phyloP scores from a whole-genome alignment of 371 early-diverging fungal genomes.

The Furculomyces boomerangus region DNA sequence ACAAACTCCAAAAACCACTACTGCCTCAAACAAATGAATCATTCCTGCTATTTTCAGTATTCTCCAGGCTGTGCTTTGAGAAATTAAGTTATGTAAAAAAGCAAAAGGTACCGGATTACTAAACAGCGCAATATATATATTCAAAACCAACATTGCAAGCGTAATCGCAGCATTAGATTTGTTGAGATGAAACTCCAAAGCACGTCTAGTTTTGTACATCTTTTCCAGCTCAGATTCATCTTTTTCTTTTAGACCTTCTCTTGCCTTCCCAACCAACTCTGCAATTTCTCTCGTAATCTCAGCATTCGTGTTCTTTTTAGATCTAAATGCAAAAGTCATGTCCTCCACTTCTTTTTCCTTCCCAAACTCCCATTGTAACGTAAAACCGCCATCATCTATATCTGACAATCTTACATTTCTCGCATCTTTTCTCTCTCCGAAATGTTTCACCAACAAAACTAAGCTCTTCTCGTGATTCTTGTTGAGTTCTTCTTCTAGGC shows the following conservation, averaged over 20 bases:
- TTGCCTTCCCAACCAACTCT: not conserved
- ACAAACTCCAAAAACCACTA: not conserved
- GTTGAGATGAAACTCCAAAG: not conserved
- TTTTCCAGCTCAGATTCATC: not conserved
- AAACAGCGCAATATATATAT: no score
- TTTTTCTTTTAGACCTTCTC: not conserved
- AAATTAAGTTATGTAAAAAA: not conserved
- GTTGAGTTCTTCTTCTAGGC: not conserved
- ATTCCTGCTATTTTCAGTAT: not conserved
- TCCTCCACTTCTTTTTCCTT: not conserved
- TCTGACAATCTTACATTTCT: not conserved
- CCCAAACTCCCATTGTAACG: conserved; percentile 1
- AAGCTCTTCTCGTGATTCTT: not conserved
- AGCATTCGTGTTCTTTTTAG: not conserved
- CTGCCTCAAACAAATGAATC: not conserved
- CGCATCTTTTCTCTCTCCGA: not conserved
- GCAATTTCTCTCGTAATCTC: not conserved
- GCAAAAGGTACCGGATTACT: no score
- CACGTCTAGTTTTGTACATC: not conserved
- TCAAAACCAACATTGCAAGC: no score
- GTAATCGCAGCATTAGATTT: not conserved
- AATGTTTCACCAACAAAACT: conserved; percentile 3
- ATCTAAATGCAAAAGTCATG: conserved; percentile 2
- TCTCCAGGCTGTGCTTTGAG: not conserved
- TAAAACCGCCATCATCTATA: conserved; percentile 1